A percentile compares a stretch with the other conserved stretches of the same genome.
Evolutionary conservation across 2,329 filamentous ascomycete species (phyloP).

Genomic region (Verticillium nonalfalfae): DNA sequence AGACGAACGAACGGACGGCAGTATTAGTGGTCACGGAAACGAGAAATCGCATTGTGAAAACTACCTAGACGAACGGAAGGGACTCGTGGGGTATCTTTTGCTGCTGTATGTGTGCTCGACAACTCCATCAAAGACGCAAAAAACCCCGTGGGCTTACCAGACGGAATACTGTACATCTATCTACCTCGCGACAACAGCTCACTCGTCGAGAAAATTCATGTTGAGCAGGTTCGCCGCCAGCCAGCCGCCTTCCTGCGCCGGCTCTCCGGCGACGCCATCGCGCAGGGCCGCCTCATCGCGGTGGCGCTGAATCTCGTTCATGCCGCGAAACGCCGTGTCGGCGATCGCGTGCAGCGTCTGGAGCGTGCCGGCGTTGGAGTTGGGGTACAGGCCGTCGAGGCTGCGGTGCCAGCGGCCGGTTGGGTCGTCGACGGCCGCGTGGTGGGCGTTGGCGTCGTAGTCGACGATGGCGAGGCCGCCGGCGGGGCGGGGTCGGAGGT

Average conservation of each 20-base stretch:
- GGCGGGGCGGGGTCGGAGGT: slow-evolving; percentile 14
- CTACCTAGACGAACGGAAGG: no score
- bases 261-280: neutral
- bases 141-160: no score
- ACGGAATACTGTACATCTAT: no score
- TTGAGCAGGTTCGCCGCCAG: slow-evolving; percentile 9
- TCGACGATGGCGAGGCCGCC: slow-evolving; percentile 19
- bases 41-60: no score
- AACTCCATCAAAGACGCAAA: no score
- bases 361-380: slow-evolving; percentile 35
- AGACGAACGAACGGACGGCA: no score
- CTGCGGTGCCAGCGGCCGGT: slow-evolving; percentile 35
- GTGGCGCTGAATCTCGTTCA: slow-evolving; percentile 32
- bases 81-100: no score
- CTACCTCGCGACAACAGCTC: neutral
- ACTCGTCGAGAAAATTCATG: slow-evolving; percentile 6
- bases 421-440: slow-evolving; percentile 27
- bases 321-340: slow-evolving; percentile 34
- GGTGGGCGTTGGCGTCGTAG: slow-evolving; percentile 28
- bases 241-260: neutral
- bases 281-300: neutral
- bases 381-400: slow-evolving; percentile 37
- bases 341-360: slow-evolving; percentile 36
- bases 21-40: no score
- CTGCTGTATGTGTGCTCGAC: no score